Evolutionary conservation across 1,139 yeast genomes (phyloP), one percentile per base, ranked within the genome.

Genomic region (Yueomyces sp.): DNA sequence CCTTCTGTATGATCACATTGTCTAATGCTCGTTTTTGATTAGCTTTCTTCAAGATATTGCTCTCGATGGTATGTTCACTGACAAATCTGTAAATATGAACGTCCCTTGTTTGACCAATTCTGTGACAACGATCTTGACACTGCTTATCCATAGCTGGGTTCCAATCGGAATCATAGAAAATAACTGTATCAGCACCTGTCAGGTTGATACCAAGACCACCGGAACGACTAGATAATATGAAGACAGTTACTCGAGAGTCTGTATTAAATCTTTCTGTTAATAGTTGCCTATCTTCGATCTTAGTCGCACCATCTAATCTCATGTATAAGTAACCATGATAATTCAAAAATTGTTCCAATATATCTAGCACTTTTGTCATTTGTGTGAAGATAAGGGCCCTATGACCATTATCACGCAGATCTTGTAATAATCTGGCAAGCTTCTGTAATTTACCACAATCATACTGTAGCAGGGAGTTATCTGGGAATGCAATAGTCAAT

Each of bases 121-220:
- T 81, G 63, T 93, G 99, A 66, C 98, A 91, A 62, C 99, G 79
- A 65, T 93, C 99, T 63, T 93, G 98, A 67, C 98, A 93, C 63
- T 93, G 99, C 59, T 87, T 86, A 63, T 93, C 99, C 97, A 93
- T 93, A 1, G 97, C 95, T 2, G 99, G 99, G 60, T 93, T 93
- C 99, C 99, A 93, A 65, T 93, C 99, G 2, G 96, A 87, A 63
- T 93, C 99, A 60, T 93, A 93, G 63, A 93, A 93, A n/a, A 93
- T 87, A 39, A 93, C 99, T 0, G 98, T 91, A 57, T 93, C 98
- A 0, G 99, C 99, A 55, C 98, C 99, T 0, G 98, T 91, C 54
- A 93, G 68, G 57, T 93, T 93, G 60, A 93, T 93, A 59, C 99
- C 99, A 51, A 93, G 70, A 35, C 99, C 99, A 60, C 99, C 99